Base-by-base conservation (phyloP, 495 filamentous ascomycete genomes). In the Tirmania nivea region DNA sequence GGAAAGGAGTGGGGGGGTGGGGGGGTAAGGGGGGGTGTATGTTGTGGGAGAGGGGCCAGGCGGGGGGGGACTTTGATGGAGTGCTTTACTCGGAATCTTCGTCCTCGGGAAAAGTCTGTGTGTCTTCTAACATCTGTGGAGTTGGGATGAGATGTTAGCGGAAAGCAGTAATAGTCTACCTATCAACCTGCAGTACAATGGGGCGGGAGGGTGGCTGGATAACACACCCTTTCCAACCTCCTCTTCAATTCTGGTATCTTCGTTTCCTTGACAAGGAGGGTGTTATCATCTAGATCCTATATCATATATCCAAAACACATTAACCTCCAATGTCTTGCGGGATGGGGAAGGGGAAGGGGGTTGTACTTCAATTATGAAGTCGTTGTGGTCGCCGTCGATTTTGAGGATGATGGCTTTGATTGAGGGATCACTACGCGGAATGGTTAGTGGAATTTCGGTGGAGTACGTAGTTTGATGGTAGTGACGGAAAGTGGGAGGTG, bases 401-500 rank as follows among this genome's bases (percentile, higher is more conserved):
- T 74, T 71, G 63, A 79, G 49, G 66, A 82, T 73, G 62, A 76
- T 75, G 53, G 75, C 71, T 62, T 73, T 74, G 67, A 75, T 74
- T 47, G 68, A 72, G 31, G 70, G 73, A 61, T 87, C 83, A 68
- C 39, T 45, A 8, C 9, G 17, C 17, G 39, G 3, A 6, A 19
- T 45, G 25, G 25, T 31, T 31, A 31, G 25, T 31, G 25, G 25
- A 7, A 5, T 31, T 31, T 1, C 7, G 25, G 25, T 31, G 25
- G 25, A 7, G 25, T 7, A 3, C 25, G 7, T 31, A 7, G 25
- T 31, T 31, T 31, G 25, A 31, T 3, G 25, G 25, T 45, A 8
- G 39, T 2, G 39, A 4, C 9, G 1, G 39, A 3, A 45, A 45
- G 8, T 19, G 4, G 5, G 12, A 19, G 39, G 25, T 14, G 8